A percentile compares a stretch with the other conserved stretches of the same genome.
phyloP scores from a whole-genome alignment of 1,284 basidiomycete species.

The Paramarasmius palmivorus region DNA sequence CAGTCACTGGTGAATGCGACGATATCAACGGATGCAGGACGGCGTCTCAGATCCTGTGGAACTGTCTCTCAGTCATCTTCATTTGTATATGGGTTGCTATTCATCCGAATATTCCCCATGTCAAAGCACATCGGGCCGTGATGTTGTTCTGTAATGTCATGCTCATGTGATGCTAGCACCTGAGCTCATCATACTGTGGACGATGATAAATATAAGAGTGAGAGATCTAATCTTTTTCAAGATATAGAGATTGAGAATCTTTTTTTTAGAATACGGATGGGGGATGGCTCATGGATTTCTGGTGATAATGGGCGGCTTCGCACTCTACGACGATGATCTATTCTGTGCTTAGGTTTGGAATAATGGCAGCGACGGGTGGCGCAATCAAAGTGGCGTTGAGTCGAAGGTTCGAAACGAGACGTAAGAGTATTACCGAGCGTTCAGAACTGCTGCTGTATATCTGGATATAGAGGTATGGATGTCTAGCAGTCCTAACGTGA shows the following conservation, averaged over 20 bases:
- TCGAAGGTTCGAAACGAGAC: too few relatives aligned
- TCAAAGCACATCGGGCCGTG: neutral
- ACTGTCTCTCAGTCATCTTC: conserved; percentile 30
- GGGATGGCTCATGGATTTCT: neutral
- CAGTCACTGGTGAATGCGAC: neutral
- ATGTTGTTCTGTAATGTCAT: conserved; percentile 8
- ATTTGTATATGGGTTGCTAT: conserved; percentile 33
- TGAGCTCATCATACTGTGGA: conserved; percentile 26
- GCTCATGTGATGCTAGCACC: conserved; percentile 27
- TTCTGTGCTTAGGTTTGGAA: too few relatives aligned
- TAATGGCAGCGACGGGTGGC: neutral
- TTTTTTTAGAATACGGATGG: neutral
- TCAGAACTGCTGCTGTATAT: too few relatives aligned
- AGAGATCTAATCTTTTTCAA: neutral
- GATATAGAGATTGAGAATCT: too few relatives aligned
- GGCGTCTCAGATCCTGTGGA: conserved; percentile 24
- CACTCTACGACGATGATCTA: neutral
- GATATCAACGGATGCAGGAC: neutral
- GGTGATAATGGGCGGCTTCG: neutral
- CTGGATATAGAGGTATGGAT: too few relatives aligned
- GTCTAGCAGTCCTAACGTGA: too few relatives aligned
- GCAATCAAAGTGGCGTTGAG: too few relatives aligned
- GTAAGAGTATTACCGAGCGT: too few relatives aligned
- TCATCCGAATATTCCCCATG: conserved; percentile 32
- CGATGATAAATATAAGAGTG: conserved; percentile 17